These are phyloP conservation scores for Chlamydomonas sphaeroides DNA, from an alignment of 139 green algal species.

Conservation along the genomic window DNA sequence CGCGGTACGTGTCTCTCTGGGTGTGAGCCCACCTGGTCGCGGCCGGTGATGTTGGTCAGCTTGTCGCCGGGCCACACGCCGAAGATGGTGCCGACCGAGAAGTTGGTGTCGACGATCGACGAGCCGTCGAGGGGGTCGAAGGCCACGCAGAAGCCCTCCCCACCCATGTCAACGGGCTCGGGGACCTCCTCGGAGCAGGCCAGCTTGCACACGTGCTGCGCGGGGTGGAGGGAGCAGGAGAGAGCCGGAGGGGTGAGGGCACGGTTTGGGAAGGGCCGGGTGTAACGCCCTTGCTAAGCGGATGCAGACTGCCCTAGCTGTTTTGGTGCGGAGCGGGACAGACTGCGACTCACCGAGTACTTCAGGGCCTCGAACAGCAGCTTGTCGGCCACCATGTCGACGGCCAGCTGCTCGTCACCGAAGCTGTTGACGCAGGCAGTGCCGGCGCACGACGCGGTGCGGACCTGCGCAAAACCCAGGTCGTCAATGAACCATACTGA, in stretches of 20 bases:
- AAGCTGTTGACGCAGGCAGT: slow-evolving; percentile 95
- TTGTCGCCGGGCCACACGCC: slow-evolving; percentile 92
- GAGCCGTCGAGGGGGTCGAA: slow-evolving; percentile 96
- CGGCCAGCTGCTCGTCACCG: slow-evolving; percentile 94
- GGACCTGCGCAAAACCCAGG: slow-evolving; percentile 63
- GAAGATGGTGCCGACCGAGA: slow-evolving; percentile 95
- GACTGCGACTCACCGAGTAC: slow-evolving; percentile 78
- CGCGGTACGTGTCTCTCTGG: too few relatives aligned
- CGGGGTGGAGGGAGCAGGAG: not conserved
- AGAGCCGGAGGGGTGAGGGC: not conserved
- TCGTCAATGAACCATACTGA: not conserved
- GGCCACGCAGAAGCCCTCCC: slow-evolving; percentile 87
- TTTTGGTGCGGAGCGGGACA: too few relatives aligned
- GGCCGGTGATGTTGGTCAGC: slow-evolving; percentile 81
- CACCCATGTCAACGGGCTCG: slow-evolving; percentile 88
- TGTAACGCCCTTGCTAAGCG: too few relatives aligned
- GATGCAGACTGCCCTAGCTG: too few relatives aligned
- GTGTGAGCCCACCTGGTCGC: slow-evolving; percentile 70
- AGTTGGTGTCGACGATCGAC: slow-evolving; percentile 98
- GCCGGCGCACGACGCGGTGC: slow-evolving; percentile 88
- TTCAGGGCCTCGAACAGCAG: slow-evolving; percentile 92
- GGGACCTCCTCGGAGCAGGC: slow-evolving; percentile 96
- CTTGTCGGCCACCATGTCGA: slow-evolving; percentile 95
- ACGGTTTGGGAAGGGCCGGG: too few relatives aligned
- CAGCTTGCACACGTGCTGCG: slow-evolving; percentile 82